Percentiles rank a stretch among this genome's conserved stretches.
These are phyloP conservation scores for Ustilago vetiveriae DNA, from an alignment of 1,284 basidiomycete genomes.

Conservation along the genomic window DNA sequence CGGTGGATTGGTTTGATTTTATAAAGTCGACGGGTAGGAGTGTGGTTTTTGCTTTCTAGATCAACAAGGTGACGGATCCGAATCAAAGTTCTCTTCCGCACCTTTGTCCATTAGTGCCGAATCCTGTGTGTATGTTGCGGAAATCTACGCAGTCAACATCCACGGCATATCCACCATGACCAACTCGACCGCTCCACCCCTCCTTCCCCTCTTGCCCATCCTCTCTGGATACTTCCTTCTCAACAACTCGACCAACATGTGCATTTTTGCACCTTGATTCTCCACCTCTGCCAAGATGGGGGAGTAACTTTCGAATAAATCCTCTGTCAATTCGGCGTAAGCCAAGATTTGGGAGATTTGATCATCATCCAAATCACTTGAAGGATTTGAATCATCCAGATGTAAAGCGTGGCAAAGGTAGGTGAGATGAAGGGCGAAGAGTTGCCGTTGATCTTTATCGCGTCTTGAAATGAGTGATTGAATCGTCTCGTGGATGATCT, in stretches of 20 bases:
- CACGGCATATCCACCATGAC: constrained; percentile 28
- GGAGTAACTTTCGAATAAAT: constrained; percentile 17
- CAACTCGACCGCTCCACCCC: not conserved
- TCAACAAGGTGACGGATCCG: too few relatives aligned
- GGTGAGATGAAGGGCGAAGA: constrained; percentile 22
- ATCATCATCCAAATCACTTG: constrained; percentile 5
- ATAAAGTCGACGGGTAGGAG: constrained; percentile 23
- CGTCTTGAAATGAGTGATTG: constrained; percentile 4
- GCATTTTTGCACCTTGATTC: constrained; percentile 2
- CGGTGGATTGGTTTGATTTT: constrained; percentile 51
- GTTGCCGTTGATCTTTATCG: constrained; percentile 11
- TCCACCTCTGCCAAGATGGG: constrained; percentile 21
- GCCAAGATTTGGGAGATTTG: constrained; percentile 12
- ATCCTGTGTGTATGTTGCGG: too few relatives aligned
- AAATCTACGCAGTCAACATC: not conserved
- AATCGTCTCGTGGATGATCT: constrained; percentile 24
- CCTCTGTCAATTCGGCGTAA: constrained; percentile 18
- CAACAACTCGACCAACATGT: constrained; percentile 2
- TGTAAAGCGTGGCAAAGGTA: constrained; percentile 23
- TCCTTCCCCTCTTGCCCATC: not conserved
- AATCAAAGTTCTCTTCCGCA: too few relatives aligned
- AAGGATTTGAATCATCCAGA: not conserved
- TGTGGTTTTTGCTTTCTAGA: constrained; percentile 41
- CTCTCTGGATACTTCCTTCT: not conserved
- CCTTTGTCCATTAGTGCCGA: too few relatives aligned